Base-by-base conservation (phyloP, 1,284 basidiomycete genomes). In the Stereum hirsutum region DNA sequence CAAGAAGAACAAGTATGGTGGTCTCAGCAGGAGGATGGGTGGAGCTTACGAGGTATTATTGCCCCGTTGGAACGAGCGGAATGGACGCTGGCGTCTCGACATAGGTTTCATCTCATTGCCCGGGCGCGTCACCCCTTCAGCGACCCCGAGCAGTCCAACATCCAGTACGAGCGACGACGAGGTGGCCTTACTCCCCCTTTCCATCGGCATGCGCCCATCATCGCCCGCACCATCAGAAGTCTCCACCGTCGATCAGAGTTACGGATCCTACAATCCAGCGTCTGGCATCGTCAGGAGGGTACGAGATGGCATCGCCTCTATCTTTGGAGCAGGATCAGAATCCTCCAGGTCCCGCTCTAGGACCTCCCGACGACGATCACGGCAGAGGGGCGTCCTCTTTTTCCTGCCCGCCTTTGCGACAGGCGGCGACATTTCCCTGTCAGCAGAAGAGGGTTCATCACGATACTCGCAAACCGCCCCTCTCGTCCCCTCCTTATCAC, bases 41-140 rank as follows among this genome's bases (percentile, higher is more conserved):
- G 75, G 79, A 2, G n/a, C n/a, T n/a, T 89, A 89, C 55, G 83
- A 89, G 27, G 75, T 89, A 7, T 62, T 86, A 36, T 69, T 87
- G 46, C 85, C 86, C 5, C 76, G 83, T 40, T 72, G 79, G 65
- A 76, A 73, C 37, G 69, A 78, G 49, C 75, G 75, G 41, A 75
- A 80, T 46, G 80, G 80, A 6, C 70, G 81, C 45, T 85, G 80
- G 76, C 76, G 83, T 47, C 63, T 87, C 39, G 78, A 85, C 54
- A 64, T 85, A 43, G 77, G 78, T 23, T 74, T 77, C 58, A 72
- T 77, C 26, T 64, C 72, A 20, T 63, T 74, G 39, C 66, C 69
- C 35, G 62, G 49, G 26, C 43, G 45, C 8, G 31, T 35, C 24
- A 42, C 48, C 3, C 41, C 41, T 19, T 21, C 48, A 4, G 25